Conservation (phyloP, 2,329 filamentous ascomycete species). For the Curvularia lunata region DNA sequence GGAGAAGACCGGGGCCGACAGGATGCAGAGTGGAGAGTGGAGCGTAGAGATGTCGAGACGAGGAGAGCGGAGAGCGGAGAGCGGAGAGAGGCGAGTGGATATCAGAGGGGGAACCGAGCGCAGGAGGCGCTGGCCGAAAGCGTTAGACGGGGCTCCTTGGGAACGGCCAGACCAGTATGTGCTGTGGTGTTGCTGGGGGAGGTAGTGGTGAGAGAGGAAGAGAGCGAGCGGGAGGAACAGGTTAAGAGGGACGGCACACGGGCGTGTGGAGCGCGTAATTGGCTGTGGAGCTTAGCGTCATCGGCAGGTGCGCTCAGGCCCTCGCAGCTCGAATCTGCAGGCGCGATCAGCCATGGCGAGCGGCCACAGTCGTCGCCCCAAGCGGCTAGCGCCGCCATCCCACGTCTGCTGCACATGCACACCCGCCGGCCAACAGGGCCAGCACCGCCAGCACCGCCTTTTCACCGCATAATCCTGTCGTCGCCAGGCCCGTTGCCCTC, state of each 20-base stretch:
- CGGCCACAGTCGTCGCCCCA: slow-evolving; percentile 7
- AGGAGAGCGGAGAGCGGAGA: slow-evolving; percentile 36
- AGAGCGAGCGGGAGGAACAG: slow-evolving; percentile 36
- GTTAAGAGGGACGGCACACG: slow-evolving; percentile 31
- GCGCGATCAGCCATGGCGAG: slow-evolving; percentile 25
- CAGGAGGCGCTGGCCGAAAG: slow-evolving; percentile 52
- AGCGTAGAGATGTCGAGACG: slow-evolving; percentile 33
- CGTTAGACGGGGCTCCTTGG: slow-evolving; percentile 42
- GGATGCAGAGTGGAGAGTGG: slow-evolving; percentile 27
- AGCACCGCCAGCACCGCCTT: slow-evolving; percentile 18
- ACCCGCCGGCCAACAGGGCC: background rate
- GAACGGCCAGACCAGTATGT: slow-evolving; percentile 46
- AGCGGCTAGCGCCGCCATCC: slow-evolving; percentile 11
- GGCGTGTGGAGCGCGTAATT: slow-evolving; percentile 26
- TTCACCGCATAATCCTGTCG: slow-evolving; percentile 26
- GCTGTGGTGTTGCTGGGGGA: slow-evolving; percentile 30
- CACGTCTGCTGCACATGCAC: slow-evolving; percentile 9
- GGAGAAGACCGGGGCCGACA: slow-evolving; percentile 41
- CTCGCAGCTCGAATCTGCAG: slow-evolving; percentile 22
- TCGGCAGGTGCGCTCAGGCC: slow-evolving; percentile 27
- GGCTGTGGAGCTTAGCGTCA: slow-evolving; percentile 27
- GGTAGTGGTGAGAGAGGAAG: slow-evolving; percentile 35
- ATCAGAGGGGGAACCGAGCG: slow-evolving; percentile 47
- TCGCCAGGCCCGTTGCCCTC: slow-evolving; percentile 16
- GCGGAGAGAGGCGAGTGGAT: slow-evolving; percentile 17